Base-by-base conservation (phyloP, 306 rosid genomes). In the Crataegus laevigata region DNA sequence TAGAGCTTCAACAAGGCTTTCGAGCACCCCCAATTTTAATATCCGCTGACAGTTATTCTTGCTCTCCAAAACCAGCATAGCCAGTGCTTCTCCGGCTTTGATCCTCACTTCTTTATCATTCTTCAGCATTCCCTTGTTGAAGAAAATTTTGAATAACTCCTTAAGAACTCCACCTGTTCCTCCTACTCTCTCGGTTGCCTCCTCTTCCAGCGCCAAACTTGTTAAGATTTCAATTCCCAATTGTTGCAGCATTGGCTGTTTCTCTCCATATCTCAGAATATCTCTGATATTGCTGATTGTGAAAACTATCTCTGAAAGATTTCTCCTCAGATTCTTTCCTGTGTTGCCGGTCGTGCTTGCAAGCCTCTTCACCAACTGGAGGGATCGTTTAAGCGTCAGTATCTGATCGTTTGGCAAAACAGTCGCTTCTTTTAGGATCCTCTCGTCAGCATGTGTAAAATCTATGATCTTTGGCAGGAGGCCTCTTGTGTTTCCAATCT, bases 31-130 rank as follows among this genome's bases (percentile, higher is more conserved):
- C 80, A 92, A 52, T 78, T 77, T 96, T 76, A 90, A 68, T 77
- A 92, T 82, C 17, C 96, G 75, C 45, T 85, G 79, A 55, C 98
- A 90, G 38, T 96, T 96, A 64, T 75, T 84, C 80, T 78, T 75
- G 85, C 98, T 96, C 71, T 92, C 98, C 72, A 92, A 78, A 61
- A 87, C 97, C 80, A 92, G 87, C 93, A 90, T 88, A 40, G 99
- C 89, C 32, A 96, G 75, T n/a, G 99, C 98, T 86, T 96, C 96
- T 21, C 98, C 99, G 47, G 99, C 93, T 24, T 86, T 91, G 29
- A 51, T 84, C 38, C 86, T 83, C 38, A 86, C 86, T 34, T 59
- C 75, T 43, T 77, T 79, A 63, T 85, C 85, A 40, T 19, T 76
- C 83, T 84, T 87, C 4, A 80, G 74, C 61, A 74, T 65, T 65